A percentile compares a stretch with the other conserved stretches of the same genome.
Conservation (phyloP, 441 rosid genomes). For the Pelargonium myrrhifolium region DNA sequence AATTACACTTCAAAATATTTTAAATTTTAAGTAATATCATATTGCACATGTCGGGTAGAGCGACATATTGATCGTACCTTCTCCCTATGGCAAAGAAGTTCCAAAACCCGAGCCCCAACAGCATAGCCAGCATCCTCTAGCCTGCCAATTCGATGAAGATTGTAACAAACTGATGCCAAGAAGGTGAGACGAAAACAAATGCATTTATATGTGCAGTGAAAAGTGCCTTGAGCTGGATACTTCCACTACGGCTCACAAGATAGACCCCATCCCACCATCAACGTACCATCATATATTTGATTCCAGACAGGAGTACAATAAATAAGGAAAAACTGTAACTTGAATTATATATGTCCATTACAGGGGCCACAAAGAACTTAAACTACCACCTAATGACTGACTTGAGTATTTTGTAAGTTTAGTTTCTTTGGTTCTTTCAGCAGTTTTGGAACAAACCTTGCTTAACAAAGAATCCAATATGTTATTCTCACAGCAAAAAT, state of each 20-base stretch:
- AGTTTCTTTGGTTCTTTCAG: too few relatives aligned
- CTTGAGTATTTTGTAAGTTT: too few relatives aligned
- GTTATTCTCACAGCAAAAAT: neutral
- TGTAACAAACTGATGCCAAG: too few relatives aligned
- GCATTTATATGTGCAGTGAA: neutral
- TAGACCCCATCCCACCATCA: neutral
- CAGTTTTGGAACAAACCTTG: too few relatives aligned
- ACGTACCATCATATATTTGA: neutral
- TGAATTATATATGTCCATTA: neutral
- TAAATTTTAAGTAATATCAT: neutral
- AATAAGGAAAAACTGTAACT: neutral
- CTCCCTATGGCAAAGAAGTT: slow-evolving; percentile 85
- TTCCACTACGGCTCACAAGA: neutral
- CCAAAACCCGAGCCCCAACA: slow-evolving; percentile 80
- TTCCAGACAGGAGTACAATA: neutral
- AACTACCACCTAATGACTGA: neutral
- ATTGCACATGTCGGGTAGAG: neutral
- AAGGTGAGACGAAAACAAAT: neutral
- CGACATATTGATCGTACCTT: slow-evolving; percentile 37
- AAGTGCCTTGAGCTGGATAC: neutral
- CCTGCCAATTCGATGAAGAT: too few relatives aligned
- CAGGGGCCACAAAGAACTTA: neutral
- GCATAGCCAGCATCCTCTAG: slow-evolving; percentile 51
- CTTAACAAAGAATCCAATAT: neutral
- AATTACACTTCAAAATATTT: neutral